Base-by-base conservation (phyloP, 345 rosid species). In the Eucalyptus rudis region DNA sequence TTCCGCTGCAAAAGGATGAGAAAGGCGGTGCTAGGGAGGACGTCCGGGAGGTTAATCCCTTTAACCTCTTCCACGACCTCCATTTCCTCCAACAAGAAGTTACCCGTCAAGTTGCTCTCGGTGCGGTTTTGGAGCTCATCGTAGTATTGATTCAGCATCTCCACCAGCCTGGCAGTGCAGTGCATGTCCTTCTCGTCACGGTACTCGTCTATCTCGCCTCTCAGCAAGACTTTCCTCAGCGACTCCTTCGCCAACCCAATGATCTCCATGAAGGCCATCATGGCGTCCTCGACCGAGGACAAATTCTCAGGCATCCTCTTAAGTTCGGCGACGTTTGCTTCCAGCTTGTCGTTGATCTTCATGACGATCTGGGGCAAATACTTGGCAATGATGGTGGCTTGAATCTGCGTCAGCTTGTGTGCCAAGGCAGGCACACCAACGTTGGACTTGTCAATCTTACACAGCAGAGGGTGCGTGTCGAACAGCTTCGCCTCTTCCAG, bases 141-240 rank as follows among this genome's bases (percentile, higher is more conserved):
- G 3, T 86, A 58, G 40, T 52, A 90, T 15, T 64, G 52, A 25
- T 86, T 51, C 33, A 92, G 79, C 93, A 90, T 92, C 71, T 91
- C 92, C 15, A 80, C 86, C 54, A 92, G 80, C 22, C 90, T 89
- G 36, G 92, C 90, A 22, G 91, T 40, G 27, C 91, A 88, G 36
- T 91, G 91, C 92, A 92, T 90, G 13, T 86, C 24, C 8, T 79
- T 27, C 17, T 95, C 93, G 20, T 93, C 90, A 3, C 86, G 91
- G 27, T 71, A 93, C 29, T 94, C 94, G 6, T 92, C 91, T 76
- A 89, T 91, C 16, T 95, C 95, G 8, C 94, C 92, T 86, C 91
- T 90, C 20, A 93, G 7, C 9, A 95, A 86, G 24, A 92, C 86
- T 40, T 91, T 94, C n/a, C 88, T 33, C 11, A 95, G 88, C 7